Evolutionary conservation across 202 grass and related monocot genomes (phyloP), one percentile per base, ranked within the genome.

Genomic region (Panicum hallii): DNA sequence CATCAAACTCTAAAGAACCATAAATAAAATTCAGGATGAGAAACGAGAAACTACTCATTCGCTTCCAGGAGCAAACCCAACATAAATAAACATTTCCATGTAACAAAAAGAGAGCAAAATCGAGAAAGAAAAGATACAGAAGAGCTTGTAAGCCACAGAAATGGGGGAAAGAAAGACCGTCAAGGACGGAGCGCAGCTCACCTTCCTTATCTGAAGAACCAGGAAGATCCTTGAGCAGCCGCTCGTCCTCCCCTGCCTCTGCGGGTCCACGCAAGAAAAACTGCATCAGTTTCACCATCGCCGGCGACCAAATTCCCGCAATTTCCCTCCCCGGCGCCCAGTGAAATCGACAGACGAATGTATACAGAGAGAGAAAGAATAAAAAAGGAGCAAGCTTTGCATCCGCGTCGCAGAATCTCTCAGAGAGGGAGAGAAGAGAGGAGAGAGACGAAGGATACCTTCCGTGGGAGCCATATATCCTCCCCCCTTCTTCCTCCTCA

Each of bases 201-300:
- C 89, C 89, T 88, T 94, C 90, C 88, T 88, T 78, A 63, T 66
- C 69, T 63, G 92, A 73, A 55, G 92, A 77, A 45, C 38, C 72
- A 53, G 70, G 82, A 54, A 82, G 62, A 75, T 84, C 87, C 57
- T 82, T 36, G 28, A 75, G 72, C 50, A 55, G 48, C n/a, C 67
- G 79, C 66, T 67, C 83, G 20, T 90, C 83, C 28, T 76, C 67
- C 11, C 46, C 65, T n/a, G 70, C 72, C 74, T 92, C 95, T 94
- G 91, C 85, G 52, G 89, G 87, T 62, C 84, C 76, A 85, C 81
- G 79, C 82, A 91, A 8, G 52, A 94, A 91, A 87, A 63, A 81
- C 75, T 89, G 89, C 57, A 72, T 90, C n/a, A 93, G 90, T 87
- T 95, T 95, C 86, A 90, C 88, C 88, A 89, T 83, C 17, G 32